Evolutionary conservation across 1,284 basidiomycete genomes (phyloP).

Genomic region (Malassezia cuniculi): DNA sequence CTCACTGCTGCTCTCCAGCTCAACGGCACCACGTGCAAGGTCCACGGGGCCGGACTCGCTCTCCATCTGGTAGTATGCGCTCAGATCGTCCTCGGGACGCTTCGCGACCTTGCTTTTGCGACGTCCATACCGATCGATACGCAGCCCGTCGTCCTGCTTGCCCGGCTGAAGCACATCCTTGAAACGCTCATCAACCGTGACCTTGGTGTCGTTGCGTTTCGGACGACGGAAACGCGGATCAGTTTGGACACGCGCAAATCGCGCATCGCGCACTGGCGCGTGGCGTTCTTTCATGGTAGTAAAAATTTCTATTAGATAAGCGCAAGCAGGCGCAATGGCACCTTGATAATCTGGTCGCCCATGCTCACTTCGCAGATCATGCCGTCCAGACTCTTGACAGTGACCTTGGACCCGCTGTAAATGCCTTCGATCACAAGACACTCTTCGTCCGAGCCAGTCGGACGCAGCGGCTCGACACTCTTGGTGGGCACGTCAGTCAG

Average conservation of each 20-base stretch:
- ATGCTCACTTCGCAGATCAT: not conserved
- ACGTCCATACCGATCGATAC: conserved; percentile 32
- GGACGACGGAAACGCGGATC: conserved; percentile 85
- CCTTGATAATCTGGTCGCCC: conserved; percentile 2
- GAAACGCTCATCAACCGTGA: conserved; percentile 88
- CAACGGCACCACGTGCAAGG: conserved; percentile 64
- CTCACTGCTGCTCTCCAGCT: conserved; percentile 31
- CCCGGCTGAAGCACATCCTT: conserved; percentile 58
- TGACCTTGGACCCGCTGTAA: conserved; percentile 10
- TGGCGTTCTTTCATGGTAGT: too few relatives aligned
- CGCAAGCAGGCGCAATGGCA: conserved; percentile 4
- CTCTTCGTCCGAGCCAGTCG: conserved; percentile 3
- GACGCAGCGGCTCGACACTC: conserved; percentile 11
- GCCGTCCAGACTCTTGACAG: not conserved
- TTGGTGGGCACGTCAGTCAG: conserved; percentile 10
- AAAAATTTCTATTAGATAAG: too few relatives aligned
- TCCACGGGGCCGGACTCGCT: conserved; percentile 50
- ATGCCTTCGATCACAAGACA: conserved; percentile 11
- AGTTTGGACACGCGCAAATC: conserved; percentile 73
- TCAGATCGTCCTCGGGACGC: conserved; percentile 39
- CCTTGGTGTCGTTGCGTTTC: conserved; percentile 65
- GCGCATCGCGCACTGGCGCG: conserved; percentile 23
- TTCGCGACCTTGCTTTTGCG: conserved; percentile 46
- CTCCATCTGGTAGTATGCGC: conserved; percentile 13
- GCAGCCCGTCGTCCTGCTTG: conserved; percentile 15